Base-by-base conservation (phyloP, 2,329 filamentous ascomycete species). In the Ophiocordyceps camponoti-leonardi region DNA sequence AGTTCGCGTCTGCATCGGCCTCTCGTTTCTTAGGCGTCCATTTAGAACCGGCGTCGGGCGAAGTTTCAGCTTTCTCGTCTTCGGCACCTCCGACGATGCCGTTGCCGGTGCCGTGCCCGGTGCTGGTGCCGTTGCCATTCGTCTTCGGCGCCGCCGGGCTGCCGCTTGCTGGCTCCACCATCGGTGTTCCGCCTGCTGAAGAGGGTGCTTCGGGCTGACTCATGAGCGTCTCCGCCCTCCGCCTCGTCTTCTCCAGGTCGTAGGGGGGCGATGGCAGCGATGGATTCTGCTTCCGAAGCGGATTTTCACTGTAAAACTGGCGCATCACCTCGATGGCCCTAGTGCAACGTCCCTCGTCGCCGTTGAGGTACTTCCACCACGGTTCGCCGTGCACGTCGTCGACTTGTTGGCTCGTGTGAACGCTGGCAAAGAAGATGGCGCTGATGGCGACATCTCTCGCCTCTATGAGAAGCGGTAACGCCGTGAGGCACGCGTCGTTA, bases 401-500 rank as follows among this genome's bases (percentile, higher is more conserved):
- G 46, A 96, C 80, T n/a, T 72, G 74, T 31, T 86, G 72, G 33
- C 77, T 72, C 30, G 79, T 83, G 55, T 87, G 81, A 41, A 79
- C 78, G 47, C 85, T 83, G 6, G 85, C 86, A 49, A 90, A 92
- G 64, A 93, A 95, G 23, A 98, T 75, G 18, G 87, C 81, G 23
- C 79, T 81, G 30, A 90, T 83, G 16, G 90, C 87, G 45, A 96
- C 84, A 37, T 86, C 85, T 39, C 79, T 76, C 16, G 86, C 77
- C 19, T 79, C 77, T 60, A 88, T 83, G 28, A 93, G 71, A 3
- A 98, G 72, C 48, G 88, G 93, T 43, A 96, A 71, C 39, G 81
- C 77, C 1, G 90, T 96, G 49, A 90, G 77, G 51, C 80, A 84
- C 19, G 83, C 83, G 62, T 98, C 92, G 58, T 93, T 95, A 50